Evolutionary conservation across 345 rosid genomes (phyloP), one percentile per base, ranked within the genome.

Genomic region (Hibiscus mutabilis): DNA sequence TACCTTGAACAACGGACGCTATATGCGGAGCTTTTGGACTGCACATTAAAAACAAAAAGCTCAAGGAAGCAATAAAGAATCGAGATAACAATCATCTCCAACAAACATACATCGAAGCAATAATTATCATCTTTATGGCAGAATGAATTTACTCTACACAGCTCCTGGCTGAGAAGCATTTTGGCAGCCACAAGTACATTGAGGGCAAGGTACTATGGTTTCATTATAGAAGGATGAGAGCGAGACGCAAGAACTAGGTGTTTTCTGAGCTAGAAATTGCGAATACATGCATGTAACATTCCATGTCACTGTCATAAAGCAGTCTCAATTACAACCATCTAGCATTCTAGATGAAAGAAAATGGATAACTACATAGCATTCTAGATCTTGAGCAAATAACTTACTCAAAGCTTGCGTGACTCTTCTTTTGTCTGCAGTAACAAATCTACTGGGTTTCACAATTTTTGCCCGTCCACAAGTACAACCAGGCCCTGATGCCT

Each of bases 231-330:
- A 94, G 19, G 97, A 84, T 57, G 98, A 88, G 67, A 94, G 91
- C 1, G 98, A 94, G 61, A 91, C 97, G 44, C 98, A 94, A 76
- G 97, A 94, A 69, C 88, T 83, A 3, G 96, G 98, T 42, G 88
- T 78, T 75, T 80, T 87, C 67, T 77, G 87, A 57, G 95, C 89
- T 57, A 90, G 84, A 74, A 89, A 86, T 74, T 94, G 98, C 1
- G 98, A 94, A 71, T 90, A 91, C 24, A 88, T 88, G 76, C 98
- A 94, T 0, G 96, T 85, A 58, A 86, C 86, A 65, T 94, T 91
- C 98, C 98, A 91, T 37, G 98, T 91, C 96, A 94, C 98, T 94
- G 76, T 72, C 80, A 53, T 13, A 66, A 78, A 56, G 49, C 61
- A 46, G 0, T 7, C 65, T 47, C 62, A 31, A 37, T 61, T 33